Percentiles rank a stretch among this genome's conserved stretches.
Evolutionary conservation across 345 rosid species (phyloP).

Genomic region (Pseudoturritis turrita): DNA sequence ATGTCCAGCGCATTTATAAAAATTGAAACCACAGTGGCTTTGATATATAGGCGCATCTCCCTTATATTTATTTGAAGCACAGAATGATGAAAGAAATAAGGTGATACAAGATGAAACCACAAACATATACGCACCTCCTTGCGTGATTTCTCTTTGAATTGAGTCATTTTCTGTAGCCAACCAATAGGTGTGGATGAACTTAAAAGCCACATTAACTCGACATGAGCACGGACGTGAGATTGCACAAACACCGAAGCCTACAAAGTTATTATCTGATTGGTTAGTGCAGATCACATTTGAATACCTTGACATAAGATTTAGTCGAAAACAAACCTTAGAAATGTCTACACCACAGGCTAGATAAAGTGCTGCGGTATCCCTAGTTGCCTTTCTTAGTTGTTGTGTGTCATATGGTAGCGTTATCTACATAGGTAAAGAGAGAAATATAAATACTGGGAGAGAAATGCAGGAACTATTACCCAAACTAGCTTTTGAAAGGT

Average conservation of each 20-base stretch:
- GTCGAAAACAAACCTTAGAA: constrained; percentile 49
- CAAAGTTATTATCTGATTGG: constrained; percentile 1
- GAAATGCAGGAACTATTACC: not conserved
- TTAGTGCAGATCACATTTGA: not conserved
- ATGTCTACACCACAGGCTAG: constrained; percentile 87
- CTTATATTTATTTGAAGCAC: not conserved
- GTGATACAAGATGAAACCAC: not conserved
- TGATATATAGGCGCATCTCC: too few relatives aligned
- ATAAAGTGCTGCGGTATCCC: constrained; percentile 85
- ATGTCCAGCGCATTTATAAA: too few relatives aligned
- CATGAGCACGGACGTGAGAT: constrained; percentile 80
- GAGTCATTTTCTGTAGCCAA: constrained; percentile 85
- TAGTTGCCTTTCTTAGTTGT: constrained; percentile 63
- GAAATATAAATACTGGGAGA: not conserved
- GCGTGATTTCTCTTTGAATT: constrained; percentile 91
- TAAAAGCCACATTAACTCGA: constrained; percentile 77
- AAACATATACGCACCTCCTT: constrained; percentile 56
- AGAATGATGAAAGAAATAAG: not conserved
- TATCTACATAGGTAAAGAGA: constrained; percentile 40
- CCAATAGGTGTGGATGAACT: constrained; percentile 85
- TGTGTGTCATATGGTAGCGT: constrained; percentile 70
- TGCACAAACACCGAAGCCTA: constrained; percentile 95
- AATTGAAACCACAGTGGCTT: too few relatives aligned
- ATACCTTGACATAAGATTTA: not conserved
- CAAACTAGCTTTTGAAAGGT: not conserved